Evolutionary conservation across 139 green algal genomes (phyloP), one percentile per base, ranked within the genome.

Genomic region (Picochlorum sp.): DNA sequence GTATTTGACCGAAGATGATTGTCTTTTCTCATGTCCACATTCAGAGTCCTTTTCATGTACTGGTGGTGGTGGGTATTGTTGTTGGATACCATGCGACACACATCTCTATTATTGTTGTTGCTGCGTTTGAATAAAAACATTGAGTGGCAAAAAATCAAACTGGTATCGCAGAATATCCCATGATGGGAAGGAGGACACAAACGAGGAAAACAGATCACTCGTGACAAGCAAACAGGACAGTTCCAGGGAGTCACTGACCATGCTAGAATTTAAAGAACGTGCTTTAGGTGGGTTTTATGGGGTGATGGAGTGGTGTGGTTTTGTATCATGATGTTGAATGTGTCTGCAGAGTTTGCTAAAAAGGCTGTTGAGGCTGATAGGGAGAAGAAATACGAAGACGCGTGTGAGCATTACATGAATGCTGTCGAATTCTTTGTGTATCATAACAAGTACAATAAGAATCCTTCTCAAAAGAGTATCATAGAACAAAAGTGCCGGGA

Each of bases 361-460:
- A 44, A 88, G 49, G 88, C 88, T 23, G 87, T 94, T 49, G 66
- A 71, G 49, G 83, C 83, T 60, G 88, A 95, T 75, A 83, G 84
- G 15, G 77, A 74, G 23, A 77, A 77, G 16, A 75, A 94, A 31
- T 93, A 86, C 59, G 28, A 82, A 58, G 62, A 66, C 24, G 83
- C 81, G 0, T 66, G 89, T 7, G 71, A 86, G n/a, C 66, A 82
- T 24, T 92, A 92, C 52, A 82, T 64, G 57, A 62, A 54, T 6
- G 65, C 78, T 1, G 50, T 91, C 18, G 81, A 90, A 21, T 87
- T 84, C 52, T 90, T 91, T 47, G 51, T 44, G 13, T 84, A 79
- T 2, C 83, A 94, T 50, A 75, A 94, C 10, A 96, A 95, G 69
- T 96, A 95, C 62, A 87, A 95, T 63, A 96, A 96, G 70, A 96